phyloP scores from a whole-genome alignment of 176 grass and related monocot genomes.

The Cymbopogon citratus region DNA sequence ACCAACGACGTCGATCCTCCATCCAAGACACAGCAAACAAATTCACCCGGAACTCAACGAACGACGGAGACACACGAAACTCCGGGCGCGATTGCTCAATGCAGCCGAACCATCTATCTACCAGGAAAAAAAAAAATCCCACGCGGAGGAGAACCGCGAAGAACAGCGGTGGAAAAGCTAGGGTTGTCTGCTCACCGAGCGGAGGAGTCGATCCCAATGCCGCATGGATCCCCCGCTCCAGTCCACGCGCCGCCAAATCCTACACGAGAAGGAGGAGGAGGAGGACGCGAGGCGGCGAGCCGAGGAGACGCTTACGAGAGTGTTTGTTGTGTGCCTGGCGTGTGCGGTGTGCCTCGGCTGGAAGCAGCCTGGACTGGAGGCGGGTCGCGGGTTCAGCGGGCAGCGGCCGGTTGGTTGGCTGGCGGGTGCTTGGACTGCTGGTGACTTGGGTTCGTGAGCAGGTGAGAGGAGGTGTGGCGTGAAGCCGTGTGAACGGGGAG shows the following conservation, averaged over 20 bases:
- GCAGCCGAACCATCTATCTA: not conserved
- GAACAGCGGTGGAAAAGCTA: not conserved
- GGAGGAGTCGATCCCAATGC: not conserved
- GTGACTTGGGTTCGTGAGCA: not conserved
- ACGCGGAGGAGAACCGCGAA: not conserved
- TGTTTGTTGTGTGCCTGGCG: not conserved
- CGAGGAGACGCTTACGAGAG: not conserved
- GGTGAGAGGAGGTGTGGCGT: not conserved
- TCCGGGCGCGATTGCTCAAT: not conserved
- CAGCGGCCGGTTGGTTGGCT: not conserved
- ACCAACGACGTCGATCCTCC: not conserved
- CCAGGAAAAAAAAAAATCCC: not conserved
- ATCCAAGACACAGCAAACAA: not conserved
- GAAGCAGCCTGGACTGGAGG: conserved; percentile 7
- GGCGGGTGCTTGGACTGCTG: not conserved
- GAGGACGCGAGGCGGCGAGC: not conserved
- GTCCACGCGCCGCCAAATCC: not conserved
- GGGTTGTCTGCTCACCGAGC: not conserved
- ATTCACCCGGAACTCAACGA: not conserved
- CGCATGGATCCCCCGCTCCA: not conserved
- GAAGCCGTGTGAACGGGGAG: not conserved
- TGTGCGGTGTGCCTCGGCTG: not conserved
- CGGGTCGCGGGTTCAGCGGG: no score
- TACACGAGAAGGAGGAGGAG: no score
- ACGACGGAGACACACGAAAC: not conserved